phyloP scores from a whole-genome alignment of 495 filamentous ascomycete species.

The Aspergillus wentii region DNA sequence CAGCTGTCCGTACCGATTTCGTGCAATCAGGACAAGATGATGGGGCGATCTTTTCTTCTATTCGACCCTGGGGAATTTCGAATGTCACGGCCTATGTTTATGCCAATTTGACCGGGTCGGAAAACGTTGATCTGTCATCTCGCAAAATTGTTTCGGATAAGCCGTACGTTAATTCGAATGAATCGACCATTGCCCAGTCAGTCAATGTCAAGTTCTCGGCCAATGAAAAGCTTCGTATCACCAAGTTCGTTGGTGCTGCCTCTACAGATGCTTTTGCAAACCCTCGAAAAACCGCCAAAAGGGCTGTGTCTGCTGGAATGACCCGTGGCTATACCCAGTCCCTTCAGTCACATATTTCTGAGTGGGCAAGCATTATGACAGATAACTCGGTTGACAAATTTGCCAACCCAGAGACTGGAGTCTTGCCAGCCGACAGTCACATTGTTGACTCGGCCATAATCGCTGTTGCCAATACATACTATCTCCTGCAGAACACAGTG shows the following conservation, averaged over 20 bases:
- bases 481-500: conserved; percentile 65
- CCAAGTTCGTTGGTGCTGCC: conserved; percentile 58
- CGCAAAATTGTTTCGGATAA: conserved; percentile 35
- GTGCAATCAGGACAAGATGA: conserved; percentile 44
- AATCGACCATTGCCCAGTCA: conserved; percentile 57
- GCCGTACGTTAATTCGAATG: conserved; percentile 46
- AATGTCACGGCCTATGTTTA: conserved; percentile 59
- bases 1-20: conserved; percentile 55
- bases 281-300: conserved; percentile 44
- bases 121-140: conserved; percentile 41
- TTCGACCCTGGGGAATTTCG: conserved; percentile 48
- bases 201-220: conserved; percentile 45
- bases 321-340: conserved; percentile 42
- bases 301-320: conserved; percentile 38
- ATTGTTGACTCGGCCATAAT: conserved; percentile 59
- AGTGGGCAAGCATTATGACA: conserved; percentile 52
- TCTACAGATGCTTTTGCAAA: conserved; percentile 55
- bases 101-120: conserved; percentile 39
- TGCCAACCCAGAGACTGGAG: conserved; percentile 50
- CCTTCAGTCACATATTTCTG: conserved; percentile 42
- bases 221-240: conserved; percentile 43
- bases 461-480: conserved; percentile 62
- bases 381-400: conserved; percentile 60
- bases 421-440: conserved; percentile 53
- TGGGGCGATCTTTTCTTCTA: conserved; percentile 51